Conservation (phyloP, 805 yeast species). For the Candida ipomoeae region DNA sequence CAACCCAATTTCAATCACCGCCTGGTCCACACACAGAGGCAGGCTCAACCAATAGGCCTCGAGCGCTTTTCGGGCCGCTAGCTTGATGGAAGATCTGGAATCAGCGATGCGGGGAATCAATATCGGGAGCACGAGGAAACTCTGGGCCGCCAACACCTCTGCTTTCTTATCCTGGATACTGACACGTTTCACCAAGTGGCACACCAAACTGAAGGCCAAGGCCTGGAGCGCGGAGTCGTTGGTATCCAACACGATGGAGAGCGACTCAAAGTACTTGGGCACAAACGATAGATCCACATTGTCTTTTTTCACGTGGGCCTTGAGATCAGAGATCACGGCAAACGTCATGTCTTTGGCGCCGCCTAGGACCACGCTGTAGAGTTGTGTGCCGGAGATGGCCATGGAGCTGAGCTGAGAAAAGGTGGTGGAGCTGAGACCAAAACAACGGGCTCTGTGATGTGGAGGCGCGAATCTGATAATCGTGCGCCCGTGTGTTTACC, state of each 20-base stretch:
- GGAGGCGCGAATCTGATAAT: not conserved
- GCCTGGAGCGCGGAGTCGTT: slow-evolving; percentile 36
- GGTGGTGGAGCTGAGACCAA: slow-evolving; percentile 1
- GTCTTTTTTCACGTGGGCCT: slow-evolving; percentile 53
- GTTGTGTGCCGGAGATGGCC: slow-evolving; percentile 15
- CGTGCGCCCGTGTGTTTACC: not conserved
- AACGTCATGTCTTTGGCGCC: slow-evolving; percentile 13
- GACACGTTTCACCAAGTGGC: slow-evolving; percentile 55
- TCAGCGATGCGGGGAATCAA: slow-evolving; percentile 46
- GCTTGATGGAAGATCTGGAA: slow-evolving; percentile 29
- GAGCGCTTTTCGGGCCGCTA: slow-evolving; percentile 48
- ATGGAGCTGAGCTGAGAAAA: slow-evolving; percentile 3
- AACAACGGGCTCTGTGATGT: slow-evolving; percentile 3
- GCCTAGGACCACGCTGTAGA: slow-evolving; percentile 10
- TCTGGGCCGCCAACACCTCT: slow-evolving; percentile 35
- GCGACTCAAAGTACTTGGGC: slow-evolving; percentile 47
- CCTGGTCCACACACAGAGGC: slow-evolving; percentile 44
- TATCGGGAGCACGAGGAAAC: slow-evolving; percentile 47
- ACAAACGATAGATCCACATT: slow-evolving; percentile 48
- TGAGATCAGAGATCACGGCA: slow-evolving; percentile 32
- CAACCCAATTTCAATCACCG: slow-evolving; percentile 43
- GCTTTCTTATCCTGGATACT: slow-evolving; percentile 51
- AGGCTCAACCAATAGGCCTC: slow-evolving; percentile 54
- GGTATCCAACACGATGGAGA: slow-evolving; percentile 43
- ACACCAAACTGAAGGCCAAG: slow-evolving; percentile 46